Percentiles rank a stretch among this genome's conserved stretches.
phyloP scores from a whole-genome alignment of 2,329 filamentous ascomycete species.

The Xylaria sp. region DNA sequence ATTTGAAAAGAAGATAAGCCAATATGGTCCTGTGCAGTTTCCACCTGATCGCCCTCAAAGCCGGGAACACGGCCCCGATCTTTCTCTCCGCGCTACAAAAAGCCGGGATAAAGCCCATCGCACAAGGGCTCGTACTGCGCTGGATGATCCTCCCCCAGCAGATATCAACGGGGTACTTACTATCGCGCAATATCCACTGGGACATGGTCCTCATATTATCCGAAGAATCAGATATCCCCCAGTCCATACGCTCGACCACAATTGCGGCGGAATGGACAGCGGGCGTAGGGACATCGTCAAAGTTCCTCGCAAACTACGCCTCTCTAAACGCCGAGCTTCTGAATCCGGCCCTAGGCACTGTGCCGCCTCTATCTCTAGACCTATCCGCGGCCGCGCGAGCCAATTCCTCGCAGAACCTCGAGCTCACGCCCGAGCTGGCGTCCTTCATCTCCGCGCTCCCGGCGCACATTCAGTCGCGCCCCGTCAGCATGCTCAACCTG shows the following conservation, averaged over 20 bases:
- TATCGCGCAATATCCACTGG: slow-evolving; percentile 36
- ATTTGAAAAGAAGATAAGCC: background rate
- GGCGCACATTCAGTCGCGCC: slow-evolving; percentile 37
- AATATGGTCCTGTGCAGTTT: slow-evolving; percentile 37
- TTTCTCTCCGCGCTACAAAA: slow-evolving; percentile 32
- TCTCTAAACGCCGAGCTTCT: background rate
- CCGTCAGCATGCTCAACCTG: slow-evolving; percentile 69
- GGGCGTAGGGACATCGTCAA: slow-evolving; percentile 31
- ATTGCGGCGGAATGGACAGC: slow-evolving; percentile 32
- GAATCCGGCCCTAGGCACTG: background rate
- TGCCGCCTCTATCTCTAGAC: background rate
- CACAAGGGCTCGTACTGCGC: slow-evolving; percentile 33
- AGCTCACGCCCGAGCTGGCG: slow-evolving; percentile 57
- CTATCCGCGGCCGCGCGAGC: slow-evolving; percentile 17
- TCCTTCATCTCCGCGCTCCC: slow-evolving; percentile 52
- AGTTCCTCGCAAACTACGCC: slow-evolving; percentile 28
- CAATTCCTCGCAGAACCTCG: slow-evolving; percentile 51
- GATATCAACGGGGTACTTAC: slow-evolving; percentile 30
- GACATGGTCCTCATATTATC: slow-evolving; percentile 32
- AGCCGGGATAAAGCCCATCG: slow-evolving; percentile 30
- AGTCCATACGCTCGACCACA: background rate
- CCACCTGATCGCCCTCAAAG: slow-evolving; percentile 34
- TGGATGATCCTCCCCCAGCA: slow-evolving; percentile 37
- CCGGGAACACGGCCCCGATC: slow-evolving; percentile 19
- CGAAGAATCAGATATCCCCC: slow-evolving; percentile 2